Evolutionary conservation across 2,329 filamentous ascomycete genomes (phyloP), one percentile per base, ranked within the genome.

Genomic region (Lachnellula arida): DNA sequence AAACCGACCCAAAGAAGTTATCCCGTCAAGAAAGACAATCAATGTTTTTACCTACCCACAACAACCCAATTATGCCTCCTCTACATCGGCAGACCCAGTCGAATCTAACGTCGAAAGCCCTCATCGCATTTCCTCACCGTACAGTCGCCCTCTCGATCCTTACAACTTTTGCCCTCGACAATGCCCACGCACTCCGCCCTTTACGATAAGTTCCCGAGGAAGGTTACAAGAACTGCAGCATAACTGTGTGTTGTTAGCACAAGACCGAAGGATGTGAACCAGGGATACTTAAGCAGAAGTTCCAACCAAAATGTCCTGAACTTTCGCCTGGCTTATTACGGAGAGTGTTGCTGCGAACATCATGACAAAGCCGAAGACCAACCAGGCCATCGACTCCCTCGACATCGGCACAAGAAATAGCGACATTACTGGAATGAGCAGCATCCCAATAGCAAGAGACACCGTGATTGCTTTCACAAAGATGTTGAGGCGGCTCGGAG

Each of bases 361-460:
- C 37, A 61, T 63, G 5, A 49, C 25, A 11, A 57, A 50, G 15
- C 51, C 55, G 2, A 51, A 42, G 1, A 48, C 46, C 1, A 25
- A 3, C 43, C 17, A 22, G 11, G 57, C 60, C 62, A 63, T 64
- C 25, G 46, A 14, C 5, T 32, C 46, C 4, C 43, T 49, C 19
- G 37, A 54, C 60, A 64, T 63, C 17, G 23, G 44, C 2, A 57
- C 34, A 11, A 65, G 52, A 48, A 63, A 62, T 37, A 64, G 15
- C 14, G 63, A 17, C 32, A 53, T 59, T 14, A 56, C 55, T 14
- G 63, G 63, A 12, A 59, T 53, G n/a, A 63, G 51, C 3, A 65
- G 56, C 14, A 60, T 47, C 4, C 37, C 46, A 11, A 60, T 53
- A 2, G 51, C 46, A 1, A 60, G 22, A 11, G 25, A 42, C 4